Evolutionary conservation across 2,329 filamentous ascomycete genomes (phyloP).

Genomic region (Hypoxylon sp.): DNA sequence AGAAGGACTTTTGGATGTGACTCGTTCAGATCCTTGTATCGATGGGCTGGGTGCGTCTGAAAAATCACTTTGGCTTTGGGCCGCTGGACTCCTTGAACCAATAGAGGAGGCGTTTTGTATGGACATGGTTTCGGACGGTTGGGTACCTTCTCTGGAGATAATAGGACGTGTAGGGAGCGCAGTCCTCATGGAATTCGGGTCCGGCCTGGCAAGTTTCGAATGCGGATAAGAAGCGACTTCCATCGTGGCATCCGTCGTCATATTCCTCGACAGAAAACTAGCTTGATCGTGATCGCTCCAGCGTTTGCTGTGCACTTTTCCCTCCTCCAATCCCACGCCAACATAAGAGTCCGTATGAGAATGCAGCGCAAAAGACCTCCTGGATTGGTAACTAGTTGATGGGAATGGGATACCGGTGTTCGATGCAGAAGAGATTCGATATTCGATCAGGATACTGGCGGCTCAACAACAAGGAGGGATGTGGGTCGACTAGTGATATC

Average conservation of each 20-base stretch:
- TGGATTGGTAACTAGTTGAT: no score
- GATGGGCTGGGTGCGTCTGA: conserved; percentile 44
- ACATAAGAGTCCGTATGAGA: conserved; percentile 17
- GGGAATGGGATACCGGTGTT: conserved; percentile 11
- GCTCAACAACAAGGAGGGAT: conserved; percentile 11
- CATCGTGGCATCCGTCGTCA: conserved; percentile 36
- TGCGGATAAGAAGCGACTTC: conserved; percentile 37
- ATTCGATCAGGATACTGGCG: conserved; percentile 20
- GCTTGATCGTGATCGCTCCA: conserved; percentile 12
- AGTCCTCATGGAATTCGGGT: conserved; percentile 40
- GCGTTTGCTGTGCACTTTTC: conserved; percentile 15
- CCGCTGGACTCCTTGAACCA: conserved; percentile 41
- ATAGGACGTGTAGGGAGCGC: conserved; percentile 45
- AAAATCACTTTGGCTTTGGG: conserved; percentile 40
- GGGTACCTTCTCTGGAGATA: conserved; percentile 39
- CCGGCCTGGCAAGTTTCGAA: conserved; percentile 35
- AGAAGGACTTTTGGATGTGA: conserved; percentile 45
- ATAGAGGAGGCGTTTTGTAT: conserved; percentile 35
- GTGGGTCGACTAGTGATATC: conserved; percentile 15
- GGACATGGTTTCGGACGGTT: conserved; percentile 36
- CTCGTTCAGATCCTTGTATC: conserved; percentile 43
- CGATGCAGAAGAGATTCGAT: conserved; percentile 11
- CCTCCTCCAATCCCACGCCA: conserved; percentile 12
- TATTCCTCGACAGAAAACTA: conserved; percentile 10
- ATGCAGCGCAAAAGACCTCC: conserved; percentile 4